phyloP scores from a whole-genome alignment of 768 basidiomycete genomes.

The Auriscalpium vulgare region DNA sequence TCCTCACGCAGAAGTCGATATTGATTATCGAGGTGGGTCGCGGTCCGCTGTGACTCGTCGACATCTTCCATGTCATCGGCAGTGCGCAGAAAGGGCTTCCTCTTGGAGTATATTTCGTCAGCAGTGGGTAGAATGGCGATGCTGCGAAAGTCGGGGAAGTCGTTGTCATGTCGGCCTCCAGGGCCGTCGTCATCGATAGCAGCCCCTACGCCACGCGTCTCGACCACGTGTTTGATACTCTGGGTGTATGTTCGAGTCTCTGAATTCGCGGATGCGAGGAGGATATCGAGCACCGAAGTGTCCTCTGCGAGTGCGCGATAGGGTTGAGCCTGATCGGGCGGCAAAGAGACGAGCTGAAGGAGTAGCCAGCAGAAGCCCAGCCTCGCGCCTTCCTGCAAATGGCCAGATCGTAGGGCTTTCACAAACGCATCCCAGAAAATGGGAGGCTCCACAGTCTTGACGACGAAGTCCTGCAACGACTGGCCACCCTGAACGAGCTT shows the following conservation, averaged over 20 bases:
- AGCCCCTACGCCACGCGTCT: conserved; percentile 19
- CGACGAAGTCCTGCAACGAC: conserved; percentile 31
- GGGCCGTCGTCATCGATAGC: conserved; percentile 28
- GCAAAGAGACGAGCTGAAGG: conserved; percentile 36
- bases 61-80: conserved; percentile 32
- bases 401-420: conserved; percentile 10
- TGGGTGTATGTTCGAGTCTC: conserved; percentile 25
- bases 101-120: conserved; percentile 41
- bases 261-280: conserved; percentile 18
- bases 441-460: conserved; percentile 38
- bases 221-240: conserved; percentile 33
- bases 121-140: conserved; percentile 60
- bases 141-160: conserved; percentile 49
- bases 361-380: conserved; percentile 41
- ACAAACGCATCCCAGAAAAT: conserved; percentile 36
- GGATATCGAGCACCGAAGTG: conserved; percentile 20
- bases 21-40: conserved; percentile 55
- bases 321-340: conserved; percentile 23
- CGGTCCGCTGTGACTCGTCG: conserved; percentile 28
- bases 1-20: conserved; percentile 60
- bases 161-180: conserved; percentile 67
- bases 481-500: conserved; percentile 33
- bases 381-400: conserved; percentile 25
- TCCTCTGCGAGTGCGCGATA: conserved; percentile 34
- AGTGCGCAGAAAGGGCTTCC: conserved; percentile 42